Evolutionary conservation across 129 eudicot genomes (phyloP).

Genomic region (Logfia minima): DNA sequence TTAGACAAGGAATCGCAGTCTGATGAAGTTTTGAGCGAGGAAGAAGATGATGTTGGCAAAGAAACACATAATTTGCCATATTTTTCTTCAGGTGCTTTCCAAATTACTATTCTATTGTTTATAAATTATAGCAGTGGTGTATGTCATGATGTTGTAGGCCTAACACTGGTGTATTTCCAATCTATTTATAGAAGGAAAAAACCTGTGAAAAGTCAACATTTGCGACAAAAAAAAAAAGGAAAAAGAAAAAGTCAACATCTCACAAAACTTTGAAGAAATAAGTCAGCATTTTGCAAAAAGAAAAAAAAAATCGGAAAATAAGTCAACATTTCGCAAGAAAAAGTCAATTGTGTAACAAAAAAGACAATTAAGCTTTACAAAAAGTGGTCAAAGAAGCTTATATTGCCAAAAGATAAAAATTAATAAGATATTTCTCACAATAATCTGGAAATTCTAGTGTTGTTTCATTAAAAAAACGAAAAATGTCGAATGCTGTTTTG

Average conservation of each 20-base stretch:
- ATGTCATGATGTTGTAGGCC: neutral
- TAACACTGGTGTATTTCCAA: neutral
- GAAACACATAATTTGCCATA: constrained; percentile 42
- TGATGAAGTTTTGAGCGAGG: constrained; percentile 61
- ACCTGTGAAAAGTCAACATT: neutral
- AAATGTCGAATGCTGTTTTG: neutral
- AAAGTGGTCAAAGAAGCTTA: no score
- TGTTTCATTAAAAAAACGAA: no score
- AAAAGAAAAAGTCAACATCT: neutral
- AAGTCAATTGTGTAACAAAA: no score
- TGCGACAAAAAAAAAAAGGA: no score
- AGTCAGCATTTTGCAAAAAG: neutral
- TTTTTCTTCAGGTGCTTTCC: constrained; percentile 45
- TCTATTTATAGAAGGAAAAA: neutral
- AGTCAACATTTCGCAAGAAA: no score
- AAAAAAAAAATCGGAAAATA: no score
- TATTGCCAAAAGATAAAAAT: no score
- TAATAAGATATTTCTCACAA: no score
- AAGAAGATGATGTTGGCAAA: constrained; percentile 61
- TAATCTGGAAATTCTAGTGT: no score
- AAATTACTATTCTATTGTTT: neutral
- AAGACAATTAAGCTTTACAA: no score
- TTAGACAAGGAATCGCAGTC: constrained; percentile 64
- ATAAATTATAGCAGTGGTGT: neutral
- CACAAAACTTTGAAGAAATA: neutral